Percentiles rank a stretch among this genome's conserved stretches.
Conservation (phyloP, 2,329 filamentous ascomycete genomes). For the Ascochyta pisi region DNA sequence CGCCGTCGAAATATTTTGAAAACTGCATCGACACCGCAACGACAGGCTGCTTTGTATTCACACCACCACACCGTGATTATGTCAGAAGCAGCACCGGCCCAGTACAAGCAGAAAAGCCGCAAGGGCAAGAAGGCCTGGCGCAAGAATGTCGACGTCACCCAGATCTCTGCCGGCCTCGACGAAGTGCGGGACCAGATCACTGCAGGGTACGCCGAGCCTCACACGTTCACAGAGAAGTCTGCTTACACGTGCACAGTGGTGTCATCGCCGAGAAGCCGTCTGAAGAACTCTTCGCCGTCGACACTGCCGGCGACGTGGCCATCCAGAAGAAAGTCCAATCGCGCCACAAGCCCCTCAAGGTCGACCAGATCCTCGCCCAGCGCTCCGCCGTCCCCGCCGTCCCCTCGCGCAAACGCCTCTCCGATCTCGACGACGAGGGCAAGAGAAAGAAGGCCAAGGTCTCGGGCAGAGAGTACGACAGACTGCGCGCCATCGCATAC, state of each 20-base stretch:
- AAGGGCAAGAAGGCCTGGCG: conserved; percentile 99
- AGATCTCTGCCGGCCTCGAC: conserved; percentile 82
- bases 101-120: conserved; percentile 86
- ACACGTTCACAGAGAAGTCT: neutral
- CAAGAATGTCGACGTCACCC: conserved; percentile 94
- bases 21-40: neutral
- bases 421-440: conserved; percentile 72
- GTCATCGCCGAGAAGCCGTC: conserved; percentile 83
- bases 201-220: conserved; percentile 69
- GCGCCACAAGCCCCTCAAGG: conserved; percentile 79
- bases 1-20: conserved; percentile 16
- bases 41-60: neutral
- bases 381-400: conserved; percentile 84
- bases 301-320: conserved; percentile 72
- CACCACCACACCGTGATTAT: conserved; percentile 1
- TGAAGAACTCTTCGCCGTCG: conserved; percentile 83
- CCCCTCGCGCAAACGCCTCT: conserved; percentile 76
- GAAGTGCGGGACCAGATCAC: conserved; percentile 89
- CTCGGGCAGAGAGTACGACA: conserved; percentile 80
- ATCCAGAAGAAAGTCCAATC: conserved; percentile 71
- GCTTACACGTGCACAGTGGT: conserved; percentile 64
- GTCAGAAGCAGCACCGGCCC: conserved; percentile 68
- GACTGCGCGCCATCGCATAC: conserved; percentile 76
- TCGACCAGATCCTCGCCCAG: conserved; percentile 87
- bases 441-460: conserved; percentile 81